Conservation (phyloP, 495 filamentous ascomycete species). For the Podospora sp. region DNA sequence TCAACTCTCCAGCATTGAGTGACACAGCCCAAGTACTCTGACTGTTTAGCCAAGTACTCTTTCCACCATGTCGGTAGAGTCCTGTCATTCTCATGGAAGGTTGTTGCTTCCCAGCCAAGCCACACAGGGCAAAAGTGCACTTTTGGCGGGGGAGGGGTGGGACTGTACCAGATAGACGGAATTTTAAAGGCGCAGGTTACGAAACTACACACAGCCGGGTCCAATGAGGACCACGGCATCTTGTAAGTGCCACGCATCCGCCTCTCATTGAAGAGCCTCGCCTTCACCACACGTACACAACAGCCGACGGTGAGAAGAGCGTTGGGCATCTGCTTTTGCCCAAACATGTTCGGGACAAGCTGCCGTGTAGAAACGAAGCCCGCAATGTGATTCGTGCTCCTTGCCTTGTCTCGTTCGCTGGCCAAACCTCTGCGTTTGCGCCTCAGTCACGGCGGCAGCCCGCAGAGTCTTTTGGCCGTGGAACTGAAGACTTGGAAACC, state of each 20-base stretch:
- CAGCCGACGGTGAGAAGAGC: no score
- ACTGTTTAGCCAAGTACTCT: neutral
- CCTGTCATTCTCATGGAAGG: neutral
- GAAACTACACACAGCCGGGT: neutral
- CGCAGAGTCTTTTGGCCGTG: neutral
- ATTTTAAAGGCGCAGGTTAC: neutral
- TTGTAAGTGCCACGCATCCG: slow-evolving; percentile 4
- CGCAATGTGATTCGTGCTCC: neutral
- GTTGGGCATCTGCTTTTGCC: neutral
- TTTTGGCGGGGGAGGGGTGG: neutral
- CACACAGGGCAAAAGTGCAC: neutral
- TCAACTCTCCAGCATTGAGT: neutral
- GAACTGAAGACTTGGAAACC: neutral
- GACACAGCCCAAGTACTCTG: neutral
- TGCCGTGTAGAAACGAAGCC: neutral
- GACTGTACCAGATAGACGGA: neutral
- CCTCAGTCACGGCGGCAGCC: neutral
- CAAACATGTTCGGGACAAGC: neutral
- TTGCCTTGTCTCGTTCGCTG: neutral
- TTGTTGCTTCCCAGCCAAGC: neutral
- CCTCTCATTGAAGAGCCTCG: slow-evolving; percentile 12
- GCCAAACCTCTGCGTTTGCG: neutral
- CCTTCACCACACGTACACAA: neutral
- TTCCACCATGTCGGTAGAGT: neutral
- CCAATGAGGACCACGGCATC: neutral